Percentiles rank a stretch among this genome's conserved stretches.
phyloP scores from a whole-genome alignment of 331 rosid species.

The Ulmus americana region DNA sequence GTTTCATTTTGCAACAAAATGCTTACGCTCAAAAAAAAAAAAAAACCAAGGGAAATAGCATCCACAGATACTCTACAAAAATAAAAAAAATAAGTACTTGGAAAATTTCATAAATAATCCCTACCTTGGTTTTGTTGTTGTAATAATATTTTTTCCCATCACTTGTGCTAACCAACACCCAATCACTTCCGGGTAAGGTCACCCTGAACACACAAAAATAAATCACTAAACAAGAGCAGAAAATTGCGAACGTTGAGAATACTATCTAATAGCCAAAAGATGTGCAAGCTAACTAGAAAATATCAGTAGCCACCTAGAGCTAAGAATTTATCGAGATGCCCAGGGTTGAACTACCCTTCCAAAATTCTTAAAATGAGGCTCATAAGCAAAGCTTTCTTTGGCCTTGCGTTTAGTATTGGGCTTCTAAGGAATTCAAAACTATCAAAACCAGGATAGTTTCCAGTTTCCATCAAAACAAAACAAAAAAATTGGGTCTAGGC shows the following conservation, averaged over 20 bases:
- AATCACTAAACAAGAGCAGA: conserved; percentile 12
- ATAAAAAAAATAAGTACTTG: background rate
- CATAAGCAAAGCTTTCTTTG: too few species aligned
- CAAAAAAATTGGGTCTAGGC: too few species aligned
- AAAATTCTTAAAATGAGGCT: too few species aligned
- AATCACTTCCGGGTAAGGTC: conserved; percentile 74
- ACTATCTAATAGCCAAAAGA: conserved; percentile 9
- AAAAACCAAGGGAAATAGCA: background rate
- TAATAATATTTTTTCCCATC: conserved; percentile 89
- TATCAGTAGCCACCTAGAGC: background rate
- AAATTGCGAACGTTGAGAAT: conserved; percentile 2
- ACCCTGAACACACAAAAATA: conserved; percentile 36
- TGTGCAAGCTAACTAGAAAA: background rate
- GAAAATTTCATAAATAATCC: conserved; percentile 10
- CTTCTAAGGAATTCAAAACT: too few species aligned
- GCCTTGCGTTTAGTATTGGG: too few species aligned
- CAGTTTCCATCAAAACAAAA: too few species aligned
- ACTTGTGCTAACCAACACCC: conserved; percentile 74
- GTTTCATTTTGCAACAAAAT: too few species aligned
- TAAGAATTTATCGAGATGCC: too few species aligned
- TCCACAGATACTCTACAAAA: background rate
- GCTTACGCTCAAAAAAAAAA: too few species aligned
- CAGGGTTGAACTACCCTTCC: too few species aligned
- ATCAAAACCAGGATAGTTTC: too few species aligned
- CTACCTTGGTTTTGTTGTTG: conserved; percentile 81